phyloP scores from a whole-genome alignment of 1,139 yeast genomes.

The Protomyces inundatus region DNA sequence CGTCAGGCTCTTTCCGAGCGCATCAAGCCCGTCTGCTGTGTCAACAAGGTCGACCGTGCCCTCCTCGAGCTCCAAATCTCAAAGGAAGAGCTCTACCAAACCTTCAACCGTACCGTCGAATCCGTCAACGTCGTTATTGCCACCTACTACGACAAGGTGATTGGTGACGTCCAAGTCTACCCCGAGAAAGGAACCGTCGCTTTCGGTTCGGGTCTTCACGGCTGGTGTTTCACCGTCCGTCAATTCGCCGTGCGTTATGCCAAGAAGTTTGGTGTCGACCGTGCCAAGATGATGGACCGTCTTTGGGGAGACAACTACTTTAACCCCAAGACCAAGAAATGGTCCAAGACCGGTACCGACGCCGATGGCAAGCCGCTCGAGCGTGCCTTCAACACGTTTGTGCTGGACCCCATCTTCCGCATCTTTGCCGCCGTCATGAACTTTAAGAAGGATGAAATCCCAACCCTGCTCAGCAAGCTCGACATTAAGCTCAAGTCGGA shows the following conservation, averaged over 20 bases:
- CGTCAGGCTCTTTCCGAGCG: constrained; percentile 99
- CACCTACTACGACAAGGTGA: constrained; percentile 81
- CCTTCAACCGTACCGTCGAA: constrained; percentile 98
- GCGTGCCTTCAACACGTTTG: constrained; percentile 99
- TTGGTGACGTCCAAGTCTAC: constrained; percentile 98
- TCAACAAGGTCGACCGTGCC: constrained; percentile 99
- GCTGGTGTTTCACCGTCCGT: constrained; percentile 99
- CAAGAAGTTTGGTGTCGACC: constrained; percentile 99
- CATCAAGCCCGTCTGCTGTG: constrained; percentile 96
- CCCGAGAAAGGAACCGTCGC: constrained; percentile 99
- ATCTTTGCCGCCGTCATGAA: constrained; percentile 92
- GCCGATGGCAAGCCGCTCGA: constrained; percentile 93
- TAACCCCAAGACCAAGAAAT: constrained; percentile 99
- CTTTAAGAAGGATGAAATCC: constrained; percentile 95
- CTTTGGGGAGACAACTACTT: constrained; percentile 99
- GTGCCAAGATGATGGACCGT: constrained; percentile 96
- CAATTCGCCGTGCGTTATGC: constrained; percentile 98
- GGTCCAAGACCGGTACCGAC: constrained; percentile 95
- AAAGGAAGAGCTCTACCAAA: constrained; percentile 98
- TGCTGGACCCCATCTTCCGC: constrained; percentile 98
- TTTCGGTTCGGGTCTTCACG: constrained; percentile 99
- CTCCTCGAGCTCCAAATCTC: constrained; percentile 96
- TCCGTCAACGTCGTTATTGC: constrained; percentile 97
- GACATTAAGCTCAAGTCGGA: constrained; percentile 87
- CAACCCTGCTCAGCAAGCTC: constrained; percentile 82